Base-by-base conservation (phyloP, 208 protist genomes). In the Histomonas meleagridis region DNA sequence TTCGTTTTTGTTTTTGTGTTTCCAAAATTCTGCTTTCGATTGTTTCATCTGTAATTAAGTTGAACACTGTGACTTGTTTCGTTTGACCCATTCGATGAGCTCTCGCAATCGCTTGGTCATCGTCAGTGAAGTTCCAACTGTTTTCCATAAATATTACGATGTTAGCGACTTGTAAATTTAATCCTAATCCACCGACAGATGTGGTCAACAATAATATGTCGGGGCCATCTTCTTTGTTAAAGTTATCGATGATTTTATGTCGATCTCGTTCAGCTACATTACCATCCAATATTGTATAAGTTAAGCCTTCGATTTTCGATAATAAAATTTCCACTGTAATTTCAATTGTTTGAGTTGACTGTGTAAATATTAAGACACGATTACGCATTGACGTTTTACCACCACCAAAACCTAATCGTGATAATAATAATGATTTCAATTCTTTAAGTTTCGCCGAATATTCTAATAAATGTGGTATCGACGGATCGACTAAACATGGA, bases 61-160 rank as follows among this genome's bases (percentile, higher is more conserved):
- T 46, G 35, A 51, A 91, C 28, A 91, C 35, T 18, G 5, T 60
- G 4, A 91, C 86, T 49, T 23, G 16, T 23, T 53, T 62, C 7
- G 0, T 49, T 16, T 91, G 86, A 4, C 86, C 86, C 7, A 91
- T 91, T 60, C 86, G 21, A 60, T 91, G 86, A 69, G 40, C 86
- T 49, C 86, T 38, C 32, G 28, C 86, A 9, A 65, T 60, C 69
- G 86, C 86, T 40, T 91, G 86, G 7, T 48, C 18, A 91, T 91
- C 86, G 0, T 43, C 40, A 18, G 55, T 60, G 12, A 40, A 40
- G 48, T 91, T 91, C 86, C 86, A 91, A 32, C 21, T 40, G 3
- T 65, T 43, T 69, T 91, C 86, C 26, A 91, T 43, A 32, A 91
- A 91, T 23, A 91, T 70, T 35, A 91, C 86, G 10, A 35, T 49